These are phyloP conservation scores for Calendula officinalis DNA, from an alignment of 129 eudicot species.

Conservation along the genomic window DNA sequence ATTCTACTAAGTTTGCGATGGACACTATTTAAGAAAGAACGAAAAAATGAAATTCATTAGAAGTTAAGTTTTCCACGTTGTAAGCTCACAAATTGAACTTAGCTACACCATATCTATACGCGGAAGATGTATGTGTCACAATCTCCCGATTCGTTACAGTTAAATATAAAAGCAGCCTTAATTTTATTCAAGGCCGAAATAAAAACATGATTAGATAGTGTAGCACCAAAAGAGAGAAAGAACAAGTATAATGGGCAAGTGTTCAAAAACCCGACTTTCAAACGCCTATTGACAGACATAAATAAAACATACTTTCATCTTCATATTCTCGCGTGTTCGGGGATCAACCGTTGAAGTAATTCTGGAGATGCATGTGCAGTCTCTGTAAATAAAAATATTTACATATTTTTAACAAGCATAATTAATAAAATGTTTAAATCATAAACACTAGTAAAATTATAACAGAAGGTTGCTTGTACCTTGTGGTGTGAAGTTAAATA, in stretches of 20 bases:
- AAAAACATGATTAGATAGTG: slow-evolving; percentile 26
- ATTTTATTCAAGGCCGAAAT: slow-evolving; percentile 14
- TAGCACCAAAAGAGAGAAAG: slow-evolving; percentile 35
- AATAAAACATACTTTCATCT: slow-evolving; percentile 1
- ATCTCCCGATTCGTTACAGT: slow-evolving; percentile 25
- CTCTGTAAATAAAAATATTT: slow-evolving; percentile 40
- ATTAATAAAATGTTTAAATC: neutral
- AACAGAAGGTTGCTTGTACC: slow-evolving; percentile 36
- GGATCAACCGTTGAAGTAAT: slow-evolving; percentile 69
- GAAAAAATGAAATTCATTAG: slow-evolving; percentile 30
- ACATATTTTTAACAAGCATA: neutral
- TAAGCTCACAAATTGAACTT: slow-evolving; percentile 26
- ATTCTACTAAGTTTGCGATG: too few relatives aligned
- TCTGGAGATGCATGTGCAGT: slow-evolving; percentile 73
- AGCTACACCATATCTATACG: slow-evolving; percentile 34
- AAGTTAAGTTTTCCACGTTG: slow-evolving; percentile 22
- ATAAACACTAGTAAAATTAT: neutral
- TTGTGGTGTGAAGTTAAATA: slow-evolving; percentile 82
- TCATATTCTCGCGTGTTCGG: slow-evolving; percentile 42
- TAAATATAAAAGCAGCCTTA: slow-evolving; percentile 16
- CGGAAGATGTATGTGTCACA: slow-evolving; percentile 7
- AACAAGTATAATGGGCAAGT: slow-evolving; percentile 18
- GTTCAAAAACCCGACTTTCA: slow-evolving; percentile 34
- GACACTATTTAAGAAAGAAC: slow-evolving; percentile 1
- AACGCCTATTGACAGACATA: slow-evolving; percentile 15